Evolutionary conservation across 306 rosid genomes (phyloP), one percentile per base, ranked within the genome.

Genomic region (Pyrus communis): DNA sequence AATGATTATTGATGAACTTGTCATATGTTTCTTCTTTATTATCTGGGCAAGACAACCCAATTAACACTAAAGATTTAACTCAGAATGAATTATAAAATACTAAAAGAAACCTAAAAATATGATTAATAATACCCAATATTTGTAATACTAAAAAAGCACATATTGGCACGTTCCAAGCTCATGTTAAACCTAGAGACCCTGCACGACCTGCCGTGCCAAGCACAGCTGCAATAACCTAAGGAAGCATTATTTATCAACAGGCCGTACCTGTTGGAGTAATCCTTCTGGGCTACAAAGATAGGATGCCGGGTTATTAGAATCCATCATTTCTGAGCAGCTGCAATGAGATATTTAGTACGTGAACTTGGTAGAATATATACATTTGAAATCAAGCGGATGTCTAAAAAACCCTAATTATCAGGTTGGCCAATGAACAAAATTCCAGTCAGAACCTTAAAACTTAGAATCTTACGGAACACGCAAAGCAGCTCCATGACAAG

Each of bases 311-410:
- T 68, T 67, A 27, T 83, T 79, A 17, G 14, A 15, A 49, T 83
- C 86, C 79, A 4, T n/a, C 86, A 83, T 83, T 77, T 80, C 84
- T 45, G 72, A 79, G 81, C 84, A 83, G 63, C 86, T 83, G 46
- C 38, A 75, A 25, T 25, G 2, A 25, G 27, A 25, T 25, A 25
- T 25, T 25, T 25, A 25, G 2, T 25, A 25, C 2, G 27, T 25
- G 27, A 25, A 25, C 27, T 25, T 25, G 27, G 27, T 25, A 25
- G 27, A 25, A 25, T 1, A 25, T 1, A 25, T 28, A 28, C 4
- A 28, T 28, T 28, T 28, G 30, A 28, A 28, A 28, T 33, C 35
- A 31, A 31, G 35, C 5, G 4, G 3, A 31, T 31, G 35, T 31
- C 6, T 31, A 31, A 31, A 1, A 31, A 31, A 31, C 35, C 35